phyloP scores from a whole-genome alignment of 192 early-diverging fungal species.

The Backusella tuberculispora region DNA sequence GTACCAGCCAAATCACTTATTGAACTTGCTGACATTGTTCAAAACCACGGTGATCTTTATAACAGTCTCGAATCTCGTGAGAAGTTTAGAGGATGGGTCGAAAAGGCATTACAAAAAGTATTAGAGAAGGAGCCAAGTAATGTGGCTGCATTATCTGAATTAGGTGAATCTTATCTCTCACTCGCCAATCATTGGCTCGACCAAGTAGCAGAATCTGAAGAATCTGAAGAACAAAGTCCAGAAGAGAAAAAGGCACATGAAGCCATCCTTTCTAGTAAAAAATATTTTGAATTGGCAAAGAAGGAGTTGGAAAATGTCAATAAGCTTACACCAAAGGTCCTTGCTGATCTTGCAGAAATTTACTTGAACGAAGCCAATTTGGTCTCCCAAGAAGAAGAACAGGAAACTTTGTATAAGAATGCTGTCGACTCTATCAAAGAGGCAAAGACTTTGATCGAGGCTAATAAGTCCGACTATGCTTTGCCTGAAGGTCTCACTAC shows the following conservation, averaged over 20 bases:
- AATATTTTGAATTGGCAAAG: slow-evolving; percentile 22
- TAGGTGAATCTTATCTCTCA: slow-evolving; percentile 33
- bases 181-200: slow-evolving; percentile 38
- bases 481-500: slow-evolving; percentile 40
- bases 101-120: slow-evolving; percentile 8
- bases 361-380: slow-evolving; percentile 41
- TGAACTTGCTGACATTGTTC: slow-evolving; percentile 27
- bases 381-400: slow-evolving; percentile 29
- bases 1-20: slow-evolving; percentile 4
- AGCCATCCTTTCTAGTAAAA: slow-evolving; percentile 24
- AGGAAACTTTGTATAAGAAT: slow-evolving; percentile 29
- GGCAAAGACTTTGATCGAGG: slow-evolving; percentile 18
- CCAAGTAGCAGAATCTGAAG: slow-evolving; percentile 21
- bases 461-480: slow-evolving; percentile 10
- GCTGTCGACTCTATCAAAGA: slow-evolving; percentile 27
- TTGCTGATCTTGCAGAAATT: slow-evolving; percentile 38
- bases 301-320: slow-evolving; percentile 11
- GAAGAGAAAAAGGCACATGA: slow-evolving; percentile 36
- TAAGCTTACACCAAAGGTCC: slow-evolving; percentile 19
- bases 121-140: slow-evolving; percentile 22
- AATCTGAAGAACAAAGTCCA: slow-evolving; percentile 19
- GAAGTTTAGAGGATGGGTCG: slow-evolving; percentile 28
- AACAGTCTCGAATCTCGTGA: slow-evolving; percentile 4
- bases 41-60: slow-evolving; percentile 35
- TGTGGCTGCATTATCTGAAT: slow-evolving; percentile 25